Percentiles rank a stretch among this genome's conserved stretches.
phyloP scores from a whole-genome alignment of 2,329 filamentous ascomycete species.

The Penicillium capsulatum region DNA sequence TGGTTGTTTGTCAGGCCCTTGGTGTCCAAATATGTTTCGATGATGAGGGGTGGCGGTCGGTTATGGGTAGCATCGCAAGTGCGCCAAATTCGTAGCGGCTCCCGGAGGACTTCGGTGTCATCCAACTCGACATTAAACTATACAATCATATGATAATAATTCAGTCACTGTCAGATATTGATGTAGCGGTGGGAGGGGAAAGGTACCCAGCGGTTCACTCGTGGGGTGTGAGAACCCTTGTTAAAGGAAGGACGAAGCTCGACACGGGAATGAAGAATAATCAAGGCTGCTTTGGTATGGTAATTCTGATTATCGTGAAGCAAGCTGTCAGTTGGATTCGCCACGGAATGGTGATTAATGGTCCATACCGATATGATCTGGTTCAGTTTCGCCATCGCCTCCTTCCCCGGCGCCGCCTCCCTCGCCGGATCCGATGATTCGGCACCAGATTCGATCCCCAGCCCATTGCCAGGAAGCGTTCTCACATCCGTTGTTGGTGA shows the following conservation, averaged over 20 bases:
- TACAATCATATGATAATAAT: neutral
- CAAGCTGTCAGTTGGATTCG: neutral
- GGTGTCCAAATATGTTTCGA: slow-evolving; percentile 85
- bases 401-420: slow-evolving; percentile 53
- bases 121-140: slow-evolving; percentile 95
- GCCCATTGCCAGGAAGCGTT: slow-evolving; percentile 47
- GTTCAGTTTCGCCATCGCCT: slow-evolving; percentile 75
- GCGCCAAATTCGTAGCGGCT: slow-evolving; percentile 79
- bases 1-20: slow-evolving; percentile 76
- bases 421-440: slow-evolving; percentile 41
- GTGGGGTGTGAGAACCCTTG: slow-evolving; percentile 56
- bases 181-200: neutral
- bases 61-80: slow-evolving; percentile 70
- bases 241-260: slow-evolving; percentile 58
- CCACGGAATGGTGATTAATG: too few species aligned
- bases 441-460: slow-evolving; percentile 49
- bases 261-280: slow-evolving; percentile 77
- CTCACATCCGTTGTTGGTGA: slow-evolving; percentile 52
- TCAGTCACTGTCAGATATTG: neutral
- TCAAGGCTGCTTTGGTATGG: slow-evolving; percentile 78
- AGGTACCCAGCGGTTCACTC: slow-evolving; percentile 83
- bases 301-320: slow-evolving; percentile 64
- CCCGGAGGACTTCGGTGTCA: slow-evolving; percentile 81
- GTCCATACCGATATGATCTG: slow-evolving; percentile 79
- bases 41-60: slow-evolving; percentile 75